Conservation (phyloP, 352 stramenopile species). For the Phytophthora tentaculata region DNA sequence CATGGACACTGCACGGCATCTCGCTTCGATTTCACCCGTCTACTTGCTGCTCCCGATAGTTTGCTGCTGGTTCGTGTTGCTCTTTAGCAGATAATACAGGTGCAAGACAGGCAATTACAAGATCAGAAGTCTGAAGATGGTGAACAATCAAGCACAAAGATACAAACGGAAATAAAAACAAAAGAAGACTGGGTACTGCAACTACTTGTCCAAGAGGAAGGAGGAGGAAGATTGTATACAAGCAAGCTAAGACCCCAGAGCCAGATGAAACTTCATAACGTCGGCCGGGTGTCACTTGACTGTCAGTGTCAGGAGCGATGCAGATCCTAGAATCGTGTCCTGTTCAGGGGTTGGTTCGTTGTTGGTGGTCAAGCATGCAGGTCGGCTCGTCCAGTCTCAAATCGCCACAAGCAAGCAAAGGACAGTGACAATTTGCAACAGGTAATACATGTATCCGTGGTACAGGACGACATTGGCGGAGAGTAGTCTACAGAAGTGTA, state of each 20-base stretch:
- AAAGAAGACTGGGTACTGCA: slow-evolving; percentile 46
- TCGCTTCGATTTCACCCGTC: slow-evolving; percentile 20
- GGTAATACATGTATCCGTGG: too few relatives aligned
- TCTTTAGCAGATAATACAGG: slow-evolving; percentile 28
- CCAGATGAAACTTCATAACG: slow-evolving; percentile 13
- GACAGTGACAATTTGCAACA: neutral
- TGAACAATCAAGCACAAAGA: slow-evolving; percentile 45
- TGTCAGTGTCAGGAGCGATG: slow-evolving; percentile 11
- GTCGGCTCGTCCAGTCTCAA: neutral
- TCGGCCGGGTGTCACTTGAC: slow-evolving; percentile 16
- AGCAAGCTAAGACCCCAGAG: slow-evolving; percentile 20
- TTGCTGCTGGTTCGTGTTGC: slow-evolving; percentile 26
- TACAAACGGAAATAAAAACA: slow-evolving; percentile 52
- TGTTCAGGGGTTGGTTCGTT: slow-evolving; percentile 5
- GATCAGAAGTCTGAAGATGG: slow-evolving; percentile 34
- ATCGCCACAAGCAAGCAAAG: neutral
- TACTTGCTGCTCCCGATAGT: slow-evolving; percentile 35
- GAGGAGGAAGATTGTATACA: slow-evolving; percentile 34
- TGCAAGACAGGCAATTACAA: slow-evolving; percentile 32
- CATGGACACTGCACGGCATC: slow-evolving; percentile 34
- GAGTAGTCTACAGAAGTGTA: too few relatives aligned
- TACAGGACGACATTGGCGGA: neutral
- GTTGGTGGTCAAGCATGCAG: slow-evolving; percentile 7
- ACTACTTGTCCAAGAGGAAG: slow-evolving; percentile 42
- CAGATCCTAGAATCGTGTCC: slow-evolving; percentile 14